Conservation (phyloP, 345 rosid genomes). For the Lepidium aucheri region DNA sequence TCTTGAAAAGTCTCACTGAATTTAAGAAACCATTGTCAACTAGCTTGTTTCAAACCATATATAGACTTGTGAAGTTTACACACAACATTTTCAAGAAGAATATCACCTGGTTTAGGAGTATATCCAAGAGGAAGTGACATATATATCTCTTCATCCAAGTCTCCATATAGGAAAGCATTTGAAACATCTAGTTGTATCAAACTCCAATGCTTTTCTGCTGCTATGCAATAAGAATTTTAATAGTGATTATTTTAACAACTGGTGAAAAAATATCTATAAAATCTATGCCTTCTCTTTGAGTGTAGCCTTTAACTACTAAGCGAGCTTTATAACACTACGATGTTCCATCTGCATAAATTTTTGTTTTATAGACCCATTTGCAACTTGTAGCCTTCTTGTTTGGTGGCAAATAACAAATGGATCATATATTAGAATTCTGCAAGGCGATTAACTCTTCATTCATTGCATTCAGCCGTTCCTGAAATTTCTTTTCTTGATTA, state of each 20-base stretch:
- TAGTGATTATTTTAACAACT: not conserved
- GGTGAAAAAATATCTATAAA: not conserved
- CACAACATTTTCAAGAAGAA: not conserved
- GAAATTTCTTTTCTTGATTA: not conserved
- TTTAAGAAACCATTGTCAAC: not conserved
- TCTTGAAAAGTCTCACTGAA: no score
- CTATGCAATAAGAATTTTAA: not conserved
- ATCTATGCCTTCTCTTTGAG: not conserved
- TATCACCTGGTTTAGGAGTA: not conserved
- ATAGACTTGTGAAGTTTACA: not conserved
- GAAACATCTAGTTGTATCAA: not conserved
- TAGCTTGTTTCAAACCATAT: not conserved
- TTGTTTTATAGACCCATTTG: no score
- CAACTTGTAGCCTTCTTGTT: not conserved
- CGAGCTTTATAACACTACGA: no score
- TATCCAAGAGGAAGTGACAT: not conserved
- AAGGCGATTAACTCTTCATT: not conserved
- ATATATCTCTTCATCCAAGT: not conserved
- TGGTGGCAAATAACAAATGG: not conserved
- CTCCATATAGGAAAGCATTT: not conserved
- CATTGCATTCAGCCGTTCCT: no score
- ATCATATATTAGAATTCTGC: not conserved
- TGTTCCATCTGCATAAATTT: no score
- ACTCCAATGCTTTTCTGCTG: not conserved
- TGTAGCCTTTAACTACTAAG: no score